These are phyloP conservation scores for Zygoascus flipseniorum DNA, from an alignment of 805 yeast species.

Conservation along the genomic window DNA sequence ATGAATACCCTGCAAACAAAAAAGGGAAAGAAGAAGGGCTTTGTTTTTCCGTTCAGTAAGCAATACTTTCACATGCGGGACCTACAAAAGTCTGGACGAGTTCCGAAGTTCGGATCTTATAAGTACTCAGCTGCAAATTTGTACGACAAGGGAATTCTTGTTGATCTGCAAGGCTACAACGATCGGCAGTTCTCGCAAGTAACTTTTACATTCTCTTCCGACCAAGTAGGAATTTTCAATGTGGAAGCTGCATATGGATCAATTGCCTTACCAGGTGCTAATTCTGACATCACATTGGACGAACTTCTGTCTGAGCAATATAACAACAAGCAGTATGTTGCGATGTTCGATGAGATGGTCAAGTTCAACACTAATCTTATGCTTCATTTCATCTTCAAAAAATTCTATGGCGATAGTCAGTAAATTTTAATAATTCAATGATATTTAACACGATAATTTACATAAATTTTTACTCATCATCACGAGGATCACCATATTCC, in stretches of 20 bases:
- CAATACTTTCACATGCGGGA: constrained; percentile 71
- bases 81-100: constrained; percentile 52
- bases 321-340: constrained; percentile 47
- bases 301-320: constrained; percentile 67
- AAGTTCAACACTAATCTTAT: constrained; percentile 60
- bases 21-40: constrained; percentile 23
- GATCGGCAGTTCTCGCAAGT: constrained; percentile 52
- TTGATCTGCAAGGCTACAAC: constrained; percentile 46
- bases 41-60: constrained; percentile 48
- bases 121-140: constrained; percentile 69
- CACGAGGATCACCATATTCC: constrained; percentile 67
- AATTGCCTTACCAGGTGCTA: constrained; percentile 45
- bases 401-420: constrained; percentile 51
- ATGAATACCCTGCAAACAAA: constrained; percentile 41
- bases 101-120: constrained; percentile 70
- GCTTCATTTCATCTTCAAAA: constrained; percentile 60
- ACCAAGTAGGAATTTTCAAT: constrained; percentile 59
- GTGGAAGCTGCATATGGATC: constrained; percentile 68
- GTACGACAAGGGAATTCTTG: constrained; percentile 60
- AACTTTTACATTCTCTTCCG: constrained; percentile 67
- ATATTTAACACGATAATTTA: background rate
- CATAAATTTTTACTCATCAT: constrained; percentile 34
- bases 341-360: constrained; percentile 59
- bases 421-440: background rate
- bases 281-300: constrained; percentile 54